These are phyloP conservation scores for Phanerodontia chrysosporium DNA, from an alignment of 768 basidiomycete genomes.

Conservation along the genomic window DNA sequence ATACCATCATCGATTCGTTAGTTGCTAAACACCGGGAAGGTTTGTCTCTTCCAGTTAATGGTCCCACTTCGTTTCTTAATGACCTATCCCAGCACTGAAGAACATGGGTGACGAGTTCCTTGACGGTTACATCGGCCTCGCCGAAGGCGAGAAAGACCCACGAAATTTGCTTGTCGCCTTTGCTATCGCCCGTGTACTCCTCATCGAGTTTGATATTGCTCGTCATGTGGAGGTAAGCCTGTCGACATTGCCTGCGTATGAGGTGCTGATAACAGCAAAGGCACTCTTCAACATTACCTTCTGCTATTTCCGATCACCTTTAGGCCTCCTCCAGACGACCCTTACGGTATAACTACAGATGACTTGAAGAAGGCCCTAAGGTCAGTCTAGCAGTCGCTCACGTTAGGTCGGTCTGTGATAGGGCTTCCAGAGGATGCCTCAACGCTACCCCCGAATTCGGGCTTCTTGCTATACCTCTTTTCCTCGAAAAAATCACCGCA, in stretches of 20 bases:
- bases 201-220: constrained; percentile 83
- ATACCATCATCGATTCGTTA: constrained; percentile 74
- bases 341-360: constrained; percentile 86
- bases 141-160: constrained; percentile 96
- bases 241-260: constrained; percentile 15
- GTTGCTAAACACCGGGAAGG: constrained; percentile 68
- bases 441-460: constrained; percentile 81
- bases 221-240: constrained; percentile 65
- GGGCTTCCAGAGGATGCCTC: constrained; percentile 53
- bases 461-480: constrained; percentile 77
- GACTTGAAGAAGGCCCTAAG: constrained; percentile 74
- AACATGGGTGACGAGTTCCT: constrained; percentile 71
- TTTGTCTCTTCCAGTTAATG: constrained; percentile 24
- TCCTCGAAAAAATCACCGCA: constrained; percentile 86
- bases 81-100: constrained; percentile 57
- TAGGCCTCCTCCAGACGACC: constrained; percentile 89
- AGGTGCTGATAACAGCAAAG: constrained; percentile 33
- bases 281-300: constrained; percentile 91
- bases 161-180: constrained; percentile 90
- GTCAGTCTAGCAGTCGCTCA: constrained; percentile 30
- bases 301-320: constrained; percentile 98
- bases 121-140: constrained; percentile 70
- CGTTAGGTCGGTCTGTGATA: neutral
- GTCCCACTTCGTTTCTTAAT: neutral
- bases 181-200: constrained; percentile 77